phyloP scores from a whole-genome alignment of 139 green algal genomes.

The Gonium pectorale region DNA sequence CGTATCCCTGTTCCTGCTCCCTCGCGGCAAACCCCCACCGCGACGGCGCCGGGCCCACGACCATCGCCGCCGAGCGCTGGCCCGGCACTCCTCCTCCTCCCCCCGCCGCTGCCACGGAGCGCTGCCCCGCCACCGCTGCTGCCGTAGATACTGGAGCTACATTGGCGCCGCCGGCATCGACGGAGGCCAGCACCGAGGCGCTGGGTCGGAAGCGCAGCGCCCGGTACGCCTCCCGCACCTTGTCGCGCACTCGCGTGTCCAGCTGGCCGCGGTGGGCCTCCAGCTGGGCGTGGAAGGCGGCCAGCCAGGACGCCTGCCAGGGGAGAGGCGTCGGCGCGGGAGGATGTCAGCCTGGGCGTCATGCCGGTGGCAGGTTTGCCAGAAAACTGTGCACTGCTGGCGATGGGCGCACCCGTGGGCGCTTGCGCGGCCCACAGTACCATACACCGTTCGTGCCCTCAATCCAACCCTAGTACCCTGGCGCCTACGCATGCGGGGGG shows the following conservation, averaged over 20 bases:
- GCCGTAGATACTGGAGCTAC: not conserved
- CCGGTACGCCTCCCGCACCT: conserved; percentile 36
- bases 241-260: conserved; percentile 18
- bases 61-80: too few species aligned
- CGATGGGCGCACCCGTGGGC: too few species aligned
- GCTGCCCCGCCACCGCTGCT: not conserved
- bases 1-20: not conserved
- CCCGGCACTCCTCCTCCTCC: not conserved
- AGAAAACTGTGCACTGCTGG: too few species aligned
- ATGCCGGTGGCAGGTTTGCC: too few species aligned
- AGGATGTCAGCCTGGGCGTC: too few species aligned
- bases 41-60: too few species aligned
- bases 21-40: too few species aligned
- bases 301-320: conserved; percentile 22
- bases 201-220: not conserved
- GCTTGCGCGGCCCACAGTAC: too few species aligned
- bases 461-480: too few species aligned
- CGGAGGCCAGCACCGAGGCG: not conserved
- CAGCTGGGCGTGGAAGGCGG: conserved; percentile 10
- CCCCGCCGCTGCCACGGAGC: not conserved
- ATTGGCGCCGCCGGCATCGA: too few species aligned
- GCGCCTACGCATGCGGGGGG: too few species aligned
- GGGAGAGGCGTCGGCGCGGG: not conserved
- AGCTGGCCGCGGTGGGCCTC: conserved; percentile 7
- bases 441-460: too few species aligned